Evolutionary conservation across 2,329 filamentous ascomycete species (phyloP).

Genomic region (Fusarium fracticaudum): DNA sequence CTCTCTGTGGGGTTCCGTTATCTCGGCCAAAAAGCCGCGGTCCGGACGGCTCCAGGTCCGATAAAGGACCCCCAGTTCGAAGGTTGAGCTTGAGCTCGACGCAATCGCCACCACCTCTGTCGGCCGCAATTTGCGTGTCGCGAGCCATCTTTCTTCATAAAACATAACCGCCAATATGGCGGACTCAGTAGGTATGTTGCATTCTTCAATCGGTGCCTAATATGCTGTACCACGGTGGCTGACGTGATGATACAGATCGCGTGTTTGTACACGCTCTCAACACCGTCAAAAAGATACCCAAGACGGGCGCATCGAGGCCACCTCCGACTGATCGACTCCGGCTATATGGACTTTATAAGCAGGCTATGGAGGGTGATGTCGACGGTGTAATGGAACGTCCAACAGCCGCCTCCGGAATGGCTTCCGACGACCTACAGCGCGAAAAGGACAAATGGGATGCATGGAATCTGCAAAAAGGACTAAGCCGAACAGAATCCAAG

Average conservation of each 20-base stretch:
- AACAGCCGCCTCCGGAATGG: conserved; percentile 56
- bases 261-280: conserved; percentile 99
- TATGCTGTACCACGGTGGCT: conserved; percentile 14
- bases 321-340: conserved; percentile 85
- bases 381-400: conserved; percentile 93
- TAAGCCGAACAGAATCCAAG: conserved; percentile 92
- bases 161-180: conserved; percentile 37
- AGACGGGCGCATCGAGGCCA: conserved; percentile 89
- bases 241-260: conserved; percentile 71
- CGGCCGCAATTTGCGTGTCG: conserved; percentile 28
- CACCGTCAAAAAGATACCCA: conserved; percentile 96
- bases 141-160: conserved; percentile 16
- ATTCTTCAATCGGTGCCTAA: background rate
- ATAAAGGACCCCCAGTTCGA: conserved; percentile 37
- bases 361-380: conserved; percentile 98
- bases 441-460: conserved; percentile 86
- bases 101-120: conserved; percentile 24
- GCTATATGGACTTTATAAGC: conserved; percentile 98
- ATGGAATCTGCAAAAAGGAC: conserved; percentile 87
- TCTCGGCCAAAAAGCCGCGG: conserved; percentile 44
- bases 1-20: conserved; percentile 36
- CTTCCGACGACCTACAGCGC: conserved; percentile 64
- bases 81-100: conserved; percentile 26
- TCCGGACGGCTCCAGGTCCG: conserved; percentile 41
- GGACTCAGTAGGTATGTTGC: conserved; percentile 45